Percentiles rank a stretch among this genome's conserved stretches.
Evolutionary conservation across 2,329 filamentous ascomycete species (phyloP).

Genomic region (Aspergillus sp.): DNA sequence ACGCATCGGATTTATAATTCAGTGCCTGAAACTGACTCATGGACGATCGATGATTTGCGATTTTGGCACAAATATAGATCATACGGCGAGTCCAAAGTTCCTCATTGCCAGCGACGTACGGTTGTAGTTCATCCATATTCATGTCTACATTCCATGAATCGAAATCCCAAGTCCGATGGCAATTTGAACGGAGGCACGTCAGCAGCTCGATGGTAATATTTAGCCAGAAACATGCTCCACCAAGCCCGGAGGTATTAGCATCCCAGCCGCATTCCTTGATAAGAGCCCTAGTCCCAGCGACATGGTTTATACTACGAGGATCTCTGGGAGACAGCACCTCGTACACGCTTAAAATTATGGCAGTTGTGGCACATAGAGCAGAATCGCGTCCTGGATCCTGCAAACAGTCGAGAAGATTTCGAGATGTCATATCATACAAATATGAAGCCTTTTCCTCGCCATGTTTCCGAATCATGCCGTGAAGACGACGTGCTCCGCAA

Average conservation of each 20-base stretch:
- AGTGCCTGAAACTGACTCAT: constrained; percentile 55
- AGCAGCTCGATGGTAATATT: constrained; percentile 88
- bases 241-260: constrained; percentile 67
- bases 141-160: constrained; percentile 84
- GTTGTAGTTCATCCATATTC: constrained; percentile 53
- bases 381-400: constrained; percentile 81
- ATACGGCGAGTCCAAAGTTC: constrained; percentile 85
- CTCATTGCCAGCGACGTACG: constrained; percentile 54
- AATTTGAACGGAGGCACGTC: constrained; percentile 78
- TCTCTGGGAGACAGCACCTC: constrained; percentile 83
- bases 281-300: constrained; percentile 71
- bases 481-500: constrained; percentile 76
- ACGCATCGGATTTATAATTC: constrained; percentile 50
- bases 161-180: constrained; percentile 79
- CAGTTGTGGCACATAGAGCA: constrained; percentile 75
- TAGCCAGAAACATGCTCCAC: constrained; percentile 86
- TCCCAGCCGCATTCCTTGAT: constrained; percentile 90
- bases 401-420: constrained; percentile 63
- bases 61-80: constrained; percentile 77
- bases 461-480: constrained; percentile 60
- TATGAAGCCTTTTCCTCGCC: constrained; percentile 68
- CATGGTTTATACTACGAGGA: constrained; percentile 77
- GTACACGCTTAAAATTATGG: constrained; percentile 83
- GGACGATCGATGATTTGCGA: constrained; percentile 73
- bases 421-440: constrained; percentile 81